Percentiles rank a stretch among this genome's conserved stretches.
These are phyloP conservation scores for Ascochyta clinopodiicola DNA, from an alignment of 2,329 filamentous ascomycete genomes.

Conservation along the genomic window DNA sequence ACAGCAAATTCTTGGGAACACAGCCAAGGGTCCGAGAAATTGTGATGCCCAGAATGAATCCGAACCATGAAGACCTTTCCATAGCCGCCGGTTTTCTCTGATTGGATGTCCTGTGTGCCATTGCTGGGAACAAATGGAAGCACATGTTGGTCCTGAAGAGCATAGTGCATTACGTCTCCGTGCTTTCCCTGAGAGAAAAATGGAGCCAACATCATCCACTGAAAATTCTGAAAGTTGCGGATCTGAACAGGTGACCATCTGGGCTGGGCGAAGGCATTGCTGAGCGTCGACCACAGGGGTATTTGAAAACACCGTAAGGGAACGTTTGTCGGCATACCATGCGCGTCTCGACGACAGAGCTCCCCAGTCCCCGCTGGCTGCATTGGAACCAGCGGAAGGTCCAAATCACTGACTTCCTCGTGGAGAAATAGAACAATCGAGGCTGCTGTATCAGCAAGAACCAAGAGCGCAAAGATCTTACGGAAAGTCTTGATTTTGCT, in stretches of 20 bases:
- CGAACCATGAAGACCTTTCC: conserved; percentile 23
- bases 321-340: no score
- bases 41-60: conserved; percentile 25
- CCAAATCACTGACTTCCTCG: neutral
- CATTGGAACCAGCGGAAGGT: neutral
- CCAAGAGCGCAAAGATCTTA: neutral
- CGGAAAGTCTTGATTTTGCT: neutral
- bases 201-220: conserved; percentile 26
- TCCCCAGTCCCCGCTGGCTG: no score
- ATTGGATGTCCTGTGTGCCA: neutral
- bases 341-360: no score
- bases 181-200: conserved; percentile 13
- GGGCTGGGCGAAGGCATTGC: neutral
- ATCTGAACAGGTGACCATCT: neutral
- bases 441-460: neutral
- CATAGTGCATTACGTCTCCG: conserved; percentile 20
- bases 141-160: conserved; percentile 21
- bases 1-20: conserved; percentile 19
- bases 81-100: neutral
- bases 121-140: conserved; percentile 17
- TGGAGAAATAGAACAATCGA: neutral
- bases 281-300: no score
- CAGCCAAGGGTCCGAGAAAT: neutral
- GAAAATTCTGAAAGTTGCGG: conserved; percentile 3
- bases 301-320: no score